These are phyloP conservation scores for Brassica balearica DNA, from an alignment of 441 rosid species.

Conservation along the genomic window DNA sequence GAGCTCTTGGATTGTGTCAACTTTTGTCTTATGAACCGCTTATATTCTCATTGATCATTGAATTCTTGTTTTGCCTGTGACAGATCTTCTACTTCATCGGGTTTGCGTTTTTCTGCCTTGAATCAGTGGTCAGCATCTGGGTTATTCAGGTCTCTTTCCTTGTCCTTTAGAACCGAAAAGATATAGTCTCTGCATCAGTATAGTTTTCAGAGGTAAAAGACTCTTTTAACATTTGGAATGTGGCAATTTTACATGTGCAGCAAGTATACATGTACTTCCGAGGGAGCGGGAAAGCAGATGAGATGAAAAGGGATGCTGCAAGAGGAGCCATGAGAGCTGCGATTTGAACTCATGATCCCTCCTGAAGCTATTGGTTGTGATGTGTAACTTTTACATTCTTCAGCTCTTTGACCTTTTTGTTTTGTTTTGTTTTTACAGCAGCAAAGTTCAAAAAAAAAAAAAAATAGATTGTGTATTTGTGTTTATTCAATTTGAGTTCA, in stretches of 20 bases:
- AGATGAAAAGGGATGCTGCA: conserved; percentile 69
- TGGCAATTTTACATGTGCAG: conserved; percentile 45
- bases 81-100: conserved; percentile 92
- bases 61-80: conserved; percentile 25
- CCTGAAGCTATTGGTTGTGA: conserved; percentile 20
- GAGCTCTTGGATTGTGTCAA: conserved; percentile 1
- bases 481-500: conserved; percentile 10
- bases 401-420: conserved; percentile 10
- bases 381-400: conserved; percentile 20
- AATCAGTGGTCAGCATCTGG: conserved; percentile 78
- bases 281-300: conserved; percentile 77
- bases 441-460: background rate
- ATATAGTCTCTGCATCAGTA: background rate
- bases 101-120: conserved; percentile 81
- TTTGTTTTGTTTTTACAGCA: conserved; percentile 1
- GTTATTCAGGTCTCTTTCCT: conserved; percentile 69
- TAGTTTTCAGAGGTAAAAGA: background rate
- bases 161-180: background rate
- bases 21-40: background rate
- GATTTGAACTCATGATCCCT: conserved; percentile 13
- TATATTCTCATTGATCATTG: background rate
- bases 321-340: conserved; percentile 80
- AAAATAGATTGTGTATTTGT: conserved; percentile 19
- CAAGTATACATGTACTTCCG: conserved; percentile 92
- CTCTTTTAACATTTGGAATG: conserved; percentile 3